A percentile compares a stretch with the other conserved stretches of the same genome.
Evolutionary conservation across 169 alveolate genomes (phyloP).

Genomic region (Theileria annulata): DNA sequence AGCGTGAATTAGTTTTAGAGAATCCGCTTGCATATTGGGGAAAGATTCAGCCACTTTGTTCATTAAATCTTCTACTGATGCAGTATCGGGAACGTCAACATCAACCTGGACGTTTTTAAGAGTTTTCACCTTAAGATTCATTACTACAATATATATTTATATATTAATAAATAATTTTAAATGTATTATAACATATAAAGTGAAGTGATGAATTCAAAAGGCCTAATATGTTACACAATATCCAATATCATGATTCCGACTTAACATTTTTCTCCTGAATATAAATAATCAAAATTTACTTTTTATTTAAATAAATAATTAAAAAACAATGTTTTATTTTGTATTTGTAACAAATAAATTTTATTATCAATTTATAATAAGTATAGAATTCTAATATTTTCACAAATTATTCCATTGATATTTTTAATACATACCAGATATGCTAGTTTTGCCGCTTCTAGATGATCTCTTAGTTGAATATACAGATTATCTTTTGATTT

Average conservation of each 20-base stretch:
- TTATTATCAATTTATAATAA: not conserved
- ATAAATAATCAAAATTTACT: not conserved
- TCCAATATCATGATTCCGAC: not conserved
- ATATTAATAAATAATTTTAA: not conserved
- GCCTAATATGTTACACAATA: not conserved
- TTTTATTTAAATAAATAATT: slow-evolving; percentile 15
- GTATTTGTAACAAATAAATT: not conserved
- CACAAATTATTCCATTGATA: not conserved
- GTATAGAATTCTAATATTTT: no score
- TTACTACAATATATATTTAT: slow-evolving; percentile 18
- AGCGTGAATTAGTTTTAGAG: slow-evolving; percentile 79
- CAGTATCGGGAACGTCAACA: slow-evolving; percentile 72
- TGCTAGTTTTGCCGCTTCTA: slow-evolving; percentile 84
- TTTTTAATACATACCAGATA: slow-evolving; percentile 59
- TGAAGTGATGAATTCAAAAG: not conserved
- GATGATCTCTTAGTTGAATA: slow-evolving; percentile 79
- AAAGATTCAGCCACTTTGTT: slow-evolving; percentile 67
- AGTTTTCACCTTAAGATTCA: slow-evolving; percentile 81
- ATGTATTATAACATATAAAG: not conserved
- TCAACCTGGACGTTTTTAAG: slow-evolving; percentile 81
- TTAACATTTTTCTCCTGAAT: not conserved
- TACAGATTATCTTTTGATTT: slow-evolving; percentile 72
- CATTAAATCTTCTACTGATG: slow-evolving; percentile 73
- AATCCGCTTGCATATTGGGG: slow-evolving; percentile 76
- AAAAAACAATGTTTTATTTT: not conserved